These are phyloP conservation scores for Hanseniaspora sp. DNA, from an alignment of 1,139 yeast genomes.

Conservation along the genomic window DNA sequence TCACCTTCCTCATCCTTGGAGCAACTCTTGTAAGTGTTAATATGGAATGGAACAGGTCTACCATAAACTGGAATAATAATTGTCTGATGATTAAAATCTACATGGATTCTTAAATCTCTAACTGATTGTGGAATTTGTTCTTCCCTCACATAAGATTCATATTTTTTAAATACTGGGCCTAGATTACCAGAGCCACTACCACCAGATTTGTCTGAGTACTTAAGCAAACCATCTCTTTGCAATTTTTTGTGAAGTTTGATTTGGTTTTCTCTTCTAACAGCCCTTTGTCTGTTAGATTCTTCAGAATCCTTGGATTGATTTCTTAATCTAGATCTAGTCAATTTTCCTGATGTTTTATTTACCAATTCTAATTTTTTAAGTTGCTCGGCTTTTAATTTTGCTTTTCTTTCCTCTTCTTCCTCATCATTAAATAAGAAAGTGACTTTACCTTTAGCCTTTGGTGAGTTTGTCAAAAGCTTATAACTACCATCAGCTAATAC, in stretches of 20 bases:
- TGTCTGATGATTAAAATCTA: slow-evolving; percentile 80
- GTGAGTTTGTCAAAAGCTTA: slow-evolving; percentile 58
- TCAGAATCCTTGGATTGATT: slow-evolving; percentile 64
- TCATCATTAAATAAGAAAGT: slow-evolving; percentile 81
- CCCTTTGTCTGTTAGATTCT: slow-evolving; percentile 47
- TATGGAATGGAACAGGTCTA: slow-evolving; percentile 96
- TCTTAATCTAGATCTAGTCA: slow-evolving; percentile 68
- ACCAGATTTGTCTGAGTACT: slow-evolving; percentile 69
- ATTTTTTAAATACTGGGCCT: slow-evolving; percentile 67
- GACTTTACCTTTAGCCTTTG: slow-evolving; percentile 61
- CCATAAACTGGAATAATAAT: slow-evolving; percentile 86
- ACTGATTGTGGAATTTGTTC: slow-evolving; percentile 78
- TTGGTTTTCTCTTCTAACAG: slow-evolving; percentile 74
- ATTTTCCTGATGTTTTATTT: slow-evolving; percentile 37
- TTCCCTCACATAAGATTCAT: slow-evolving; percentile 89
- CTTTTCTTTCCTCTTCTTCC: slow-evolving; percentile 31
- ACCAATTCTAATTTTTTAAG: slow-evolving; percentile 17
- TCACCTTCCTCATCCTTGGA: slow-evolving; percentile 96
- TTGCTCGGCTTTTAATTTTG: slow-evolving; percentile 21
- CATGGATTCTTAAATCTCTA: slow-evolving; percentile 73
- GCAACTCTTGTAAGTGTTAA: slow-evolving; percentile 86
- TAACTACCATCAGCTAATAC: slow-evolving; percentile 45
- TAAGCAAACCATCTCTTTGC: slow-evolving; percentile 70
- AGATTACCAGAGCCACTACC: slow-evolving; percentile 52
- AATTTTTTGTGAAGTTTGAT: slow-evolving; percentile 70